Percentiles rank a stretch among this genome's conserved stretches.
These are phyloP conservation scores for Dianthus caryophyllus DNA, from an alignment of 148 eudicot species.

Conservation along the genomic window DNA sequence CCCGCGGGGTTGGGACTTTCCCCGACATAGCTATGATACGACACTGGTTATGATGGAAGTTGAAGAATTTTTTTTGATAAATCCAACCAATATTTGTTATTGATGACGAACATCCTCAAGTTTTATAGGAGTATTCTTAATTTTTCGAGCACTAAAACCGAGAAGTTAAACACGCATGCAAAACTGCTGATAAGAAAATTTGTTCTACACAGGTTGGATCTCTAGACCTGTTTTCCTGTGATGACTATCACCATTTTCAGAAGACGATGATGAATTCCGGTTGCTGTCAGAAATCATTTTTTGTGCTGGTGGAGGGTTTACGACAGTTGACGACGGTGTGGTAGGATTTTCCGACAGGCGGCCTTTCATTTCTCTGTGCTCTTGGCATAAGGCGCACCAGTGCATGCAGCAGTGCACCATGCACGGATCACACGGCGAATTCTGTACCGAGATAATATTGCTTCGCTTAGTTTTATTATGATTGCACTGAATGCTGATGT, in stretches of 20 bases:
- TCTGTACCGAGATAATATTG: slow-evolving; percentile 29
- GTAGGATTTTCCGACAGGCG: slow-evolving; percentile 36
- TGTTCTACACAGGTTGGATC: slow-evolving; percentile 32
- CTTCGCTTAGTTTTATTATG: neutral
- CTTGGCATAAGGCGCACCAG: slow-evolving; percentile 88
- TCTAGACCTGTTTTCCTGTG: slow-evolving; percentile 25
- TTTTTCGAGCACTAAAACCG: neutral
- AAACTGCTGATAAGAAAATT: neutral
- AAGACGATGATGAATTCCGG: slow-evolving; percentile 24
- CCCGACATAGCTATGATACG: no score
- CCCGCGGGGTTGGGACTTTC: no score
- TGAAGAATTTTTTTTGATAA: neutral
- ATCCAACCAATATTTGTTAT: neutral
- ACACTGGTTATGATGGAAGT: neutral
- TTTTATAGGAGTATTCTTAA: slow-evolving; percentile 5
- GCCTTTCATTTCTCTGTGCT: slow-evolving; percentile 62
- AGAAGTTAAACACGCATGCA: neutral
- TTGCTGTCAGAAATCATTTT: slow-evolving; percentile 41
- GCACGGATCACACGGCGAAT: slow-evolving; percentile 78
- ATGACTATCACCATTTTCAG: slow-evolving; percentile 15
- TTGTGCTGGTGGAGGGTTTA: slow-evolving; percentile 56
- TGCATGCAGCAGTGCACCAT: slow-evolving; percentile 74
- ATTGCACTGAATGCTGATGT: neutral
- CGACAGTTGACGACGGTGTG: slow-evolving; percentile 19
- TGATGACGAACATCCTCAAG: slow-evolving; percentile 13